Conservation (phyloP, 192 early-diverging fungal genomes). For the Umbelopsis sp. region DNA sequence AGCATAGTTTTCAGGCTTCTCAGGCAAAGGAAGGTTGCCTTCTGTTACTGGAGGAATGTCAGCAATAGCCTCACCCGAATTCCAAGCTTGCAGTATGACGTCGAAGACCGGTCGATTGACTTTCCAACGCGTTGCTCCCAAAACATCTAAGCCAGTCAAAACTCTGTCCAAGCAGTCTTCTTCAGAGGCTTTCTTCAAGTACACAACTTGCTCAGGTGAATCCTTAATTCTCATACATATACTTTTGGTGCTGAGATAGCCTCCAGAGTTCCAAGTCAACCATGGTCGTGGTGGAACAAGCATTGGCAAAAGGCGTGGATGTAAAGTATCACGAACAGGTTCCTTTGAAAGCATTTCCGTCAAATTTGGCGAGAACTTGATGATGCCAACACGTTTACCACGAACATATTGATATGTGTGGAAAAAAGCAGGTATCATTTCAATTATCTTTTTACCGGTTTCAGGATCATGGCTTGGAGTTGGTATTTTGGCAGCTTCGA, state of each 20-base stretch:
- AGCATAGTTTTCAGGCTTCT: constrained; percentile 66
- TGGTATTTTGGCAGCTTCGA: constrained; percentile 73
- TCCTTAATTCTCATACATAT: constrained; percentile 78
- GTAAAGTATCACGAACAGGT: constrained; percentile 59
- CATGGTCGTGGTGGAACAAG: constrained; percentile 89
- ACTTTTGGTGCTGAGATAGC: constrained; percentile 76
- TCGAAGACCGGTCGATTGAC: constrained; percentile 85
- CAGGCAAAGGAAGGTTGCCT: constrained; percentile 47
- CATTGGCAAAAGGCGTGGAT: constrained; percentile 90
- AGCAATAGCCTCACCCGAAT: constrained; percentile 72
- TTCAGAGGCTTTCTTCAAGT: constrained; percentile 80
- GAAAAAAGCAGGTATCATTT: constrained; percentile 79
- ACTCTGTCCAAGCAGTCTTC: constrained; percentile 68
- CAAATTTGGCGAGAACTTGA: constrained; percentile 68
- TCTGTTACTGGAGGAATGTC: constrained; percentile 70
- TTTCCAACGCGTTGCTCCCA: constrained; percentile 86
- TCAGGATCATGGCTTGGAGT: constrained; percentile 60
- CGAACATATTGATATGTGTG: constrained; percentile 65
- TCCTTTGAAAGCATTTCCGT: constrained; percentile 68
- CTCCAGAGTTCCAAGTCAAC: constrained; percentile 83
- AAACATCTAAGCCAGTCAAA: constrained; percentile 79
- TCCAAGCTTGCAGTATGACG: constrained; percentile 86
- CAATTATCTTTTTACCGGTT: constrained; percentile 53
- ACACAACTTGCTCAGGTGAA: constrained; percentile 72
- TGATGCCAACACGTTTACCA: constrained; percentile 74